Evolutionary conservation across 129 eudicot species (phyloP), one percentile per base, ranked within the genome.

Genomic region (Saussurea involucrata): DNA sequence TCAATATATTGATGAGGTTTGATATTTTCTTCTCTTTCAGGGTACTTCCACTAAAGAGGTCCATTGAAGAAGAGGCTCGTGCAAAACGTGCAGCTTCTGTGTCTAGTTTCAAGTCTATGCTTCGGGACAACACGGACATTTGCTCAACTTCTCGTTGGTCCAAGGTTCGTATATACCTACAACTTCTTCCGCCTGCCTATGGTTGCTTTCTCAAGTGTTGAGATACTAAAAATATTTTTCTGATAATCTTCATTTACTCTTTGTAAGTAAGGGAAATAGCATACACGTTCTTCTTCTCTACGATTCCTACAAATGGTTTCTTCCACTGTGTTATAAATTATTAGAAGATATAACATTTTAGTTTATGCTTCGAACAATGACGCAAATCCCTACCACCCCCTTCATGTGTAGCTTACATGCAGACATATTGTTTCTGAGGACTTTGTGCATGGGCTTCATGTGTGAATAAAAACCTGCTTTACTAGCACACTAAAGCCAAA

Each of bases 141-240:
- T 83, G 95, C 36, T 31, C 86, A 66, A 79, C 64, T 80, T 84
- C 97, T 61, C 97, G 99, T 18, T 95, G 99, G 99, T 92, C 95
- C 17, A 95, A 89, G 92, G 99, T 95, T 66, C 61, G 86, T 87
- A 65, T 21, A 32, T 42, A 66, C 53, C 68, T 32, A 40, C 40
- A 8, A 24, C 31, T 67, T 24, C 36, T 49, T 69, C 34, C 9
- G 22, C 18, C 61, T 53, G 24, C 57, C 57, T 20, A 49, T 49
- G 8, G 20, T 49, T 49, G 60, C 60, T 49, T 49, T 21, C 61
- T 53, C 22, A 8, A 53, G 61, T 53, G 2, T 53, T n/a, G 8
- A 4, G 22, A 53, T 53, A 53, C 61, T 22, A n/a, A 53, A 0
- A 17, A 53, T 53, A 53, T 53, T 17, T 53, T 15, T 17, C 58